These are phyloP conservation scores for Yamadazyma kanchanaburiensis DNA, from an alignment of 1,139 yeast species.

Conservation along the genomic window DNA sequence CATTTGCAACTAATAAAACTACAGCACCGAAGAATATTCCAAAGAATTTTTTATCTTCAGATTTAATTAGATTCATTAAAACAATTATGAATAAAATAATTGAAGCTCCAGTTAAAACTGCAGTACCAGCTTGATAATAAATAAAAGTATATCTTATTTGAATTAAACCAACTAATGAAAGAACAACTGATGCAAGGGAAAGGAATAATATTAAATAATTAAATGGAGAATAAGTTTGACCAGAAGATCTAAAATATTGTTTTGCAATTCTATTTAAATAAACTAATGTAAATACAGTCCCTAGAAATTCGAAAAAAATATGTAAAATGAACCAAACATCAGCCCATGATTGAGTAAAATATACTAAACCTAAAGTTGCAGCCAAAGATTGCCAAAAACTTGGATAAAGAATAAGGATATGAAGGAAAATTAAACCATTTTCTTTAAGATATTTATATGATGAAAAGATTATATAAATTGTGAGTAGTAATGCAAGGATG, in stretches of 20 bases:
- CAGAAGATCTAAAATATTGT: conserved; percentile 4
- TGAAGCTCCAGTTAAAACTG: conserved; percentile 7
- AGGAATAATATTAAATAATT: conserved; percentile 7
- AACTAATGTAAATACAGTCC: conserved; percentile 9
- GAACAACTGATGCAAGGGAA: conserved; percentile 6
- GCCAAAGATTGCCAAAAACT: conserved; percentile 12
- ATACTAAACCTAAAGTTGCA: conserved; percentile 9
- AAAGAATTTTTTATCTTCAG: conserved; percentile 6
- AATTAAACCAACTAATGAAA: conserved; percentile 10
- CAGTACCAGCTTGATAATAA: conserved; percentile 12
- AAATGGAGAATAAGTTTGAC: conserved; percentile 4
- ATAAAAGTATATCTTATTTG: conserved; percentile 9
- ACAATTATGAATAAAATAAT: conserved; percentile 6
- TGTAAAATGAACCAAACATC: conserved; percentile 13
- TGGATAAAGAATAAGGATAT: conserved; percentile 9
- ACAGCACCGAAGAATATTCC: conserved; percentile 3
- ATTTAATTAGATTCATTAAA: conserved; percentile 1
- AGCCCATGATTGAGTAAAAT: conserved; percentile 7
- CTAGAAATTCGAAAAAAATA: conserved; percentile 12
- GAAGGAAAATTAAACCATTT: conserved; percentile 5
- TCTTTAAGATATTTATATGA: conserved; percentile 6
- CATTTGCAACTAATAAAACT: conserved; percentile 8
- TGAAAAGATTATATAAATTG: conserved; percentile 7
- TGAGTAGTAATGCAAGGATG: conserved; percentile 6
- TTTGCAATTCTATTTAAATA: conserved; percentile 8